phyloP scores from a whole-genome alignment of 2,329 filamentous ascomycete species.

The Cladophialophora bantiana region DNA sequence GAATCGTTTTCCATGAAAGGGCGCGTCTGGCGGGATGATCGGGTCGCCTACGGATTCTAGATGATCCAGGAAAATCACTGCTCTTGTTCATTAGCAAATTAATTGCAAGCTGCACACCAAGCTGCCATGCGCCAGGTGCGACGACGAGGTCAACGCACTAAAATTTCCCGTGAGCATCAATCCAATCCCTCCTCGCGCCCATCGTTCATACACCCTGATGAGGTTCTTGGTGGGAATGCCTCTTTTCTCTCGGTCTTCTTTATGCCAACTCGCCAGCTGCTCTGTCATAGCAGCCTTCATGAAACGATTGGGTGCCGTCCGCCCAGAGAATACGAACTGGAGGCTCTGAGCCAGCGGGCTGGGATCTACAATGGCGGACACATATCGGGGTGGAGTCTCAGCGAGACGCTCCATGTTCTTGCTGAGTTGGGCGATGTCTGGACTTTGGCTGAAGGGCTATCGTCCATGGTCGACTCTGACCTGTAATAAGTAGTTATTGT shows the following conservation, averaged over 20 bases:
- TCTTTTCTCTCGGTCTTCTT: constrained; percentile 59
- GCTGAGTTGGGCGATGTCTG: no score
- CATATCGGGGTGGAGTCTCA: no score
- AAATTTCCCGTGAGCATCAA: constrained; percentile 69
- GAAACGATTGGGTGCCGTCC: constrained; percentile 68
- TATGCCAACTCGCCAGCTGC: constrained; percentile 67
- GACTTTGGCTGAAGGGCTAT: no score
- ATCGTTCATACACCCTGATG: constrained; percentile 66
- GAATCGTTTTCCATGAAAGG: constrained; percentile 64
- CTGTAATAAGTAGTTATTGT: no score
- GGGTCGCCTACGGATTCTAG: constrained; percentile 65
- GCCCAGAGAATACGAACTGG: constrained; percentile 48
- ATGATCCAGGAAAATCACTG: constrained; percentile 68
- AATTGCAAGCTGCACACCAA: background rate
- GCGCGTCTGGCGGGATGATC: constrained; percentile 63
- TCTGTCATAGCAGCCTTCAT: constrained; percentile 74
- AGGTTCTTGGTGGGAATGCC: constrained; percentile 62
- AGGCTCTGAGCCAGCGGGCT: no score
- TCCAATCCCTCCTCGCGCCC: constrained; percentile 67
- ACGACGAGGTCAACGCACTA: constrained; percentile 49
- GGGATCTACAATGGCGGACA: no score
- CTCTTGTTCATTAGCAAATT: no score
- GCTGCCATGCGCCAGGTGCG: background rate
- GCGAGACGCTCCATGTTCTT: no score
- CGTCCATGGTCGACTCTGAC: no score